Evolutionary conservation across 805 yeast species (phyloP).

Genomic region (Lachancea fermentati): DNA sequence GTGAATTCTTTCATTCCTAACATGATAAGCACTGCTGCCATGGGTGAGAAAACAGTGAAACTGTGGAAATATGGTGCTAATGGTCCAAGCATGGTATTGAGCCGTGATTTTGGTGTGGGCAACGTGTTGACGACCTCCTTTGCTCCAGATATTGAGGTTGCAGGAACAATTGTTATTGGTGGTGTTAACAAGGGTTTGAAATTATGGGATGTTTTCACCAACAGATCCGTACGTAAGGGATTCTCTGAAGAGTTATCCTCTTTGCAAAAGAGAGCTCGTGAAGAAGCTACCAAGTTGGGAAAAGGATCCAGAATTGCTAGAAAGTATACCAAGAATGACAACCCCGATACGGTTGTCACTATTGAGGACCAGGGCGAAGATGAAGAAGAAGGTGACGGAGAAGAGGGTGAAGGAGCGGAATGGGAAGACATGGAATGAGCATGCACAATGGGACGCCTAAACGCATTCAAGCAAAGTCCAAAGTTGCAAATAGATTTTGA

Average conservation of each 20-base stretch:
- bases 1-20: slow-evolving; percentile 64
- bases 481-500: slow-evolving; percentile 2
- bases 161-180: slow-evolving; percentile 80
- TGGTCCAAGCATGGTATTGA: slow-evolving; percentile 79
- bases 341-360: slow-evolving; percentile 51
- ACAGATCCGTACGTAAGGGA: slow-evolving; percentile 66
- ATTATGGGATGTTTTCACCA: slow-evolving; percentile 88
- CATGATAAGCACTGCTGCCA: slow-evolving; percentile 77
- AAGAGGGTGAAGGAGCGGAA: slow-evolving; percentile 35
- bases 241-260: slow-evolving; percentile 54
- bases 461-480: neutral
- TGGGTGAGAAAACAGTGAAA: slow-evolving; percentile 83
- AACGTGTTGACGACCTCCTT: slow-evolving; percentile 78
- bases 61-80: slow-evolving; percentile 65
- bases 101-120: slow-evolving; percentile 92
- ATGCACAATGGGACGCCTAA: neutral
- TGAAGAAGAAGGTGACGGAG: slow-evolving; percentile 53
- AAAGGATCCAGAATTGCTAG: slow-evolving; percentile 69
- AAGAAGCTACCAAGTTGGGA: slow-evolving; percentile 49
- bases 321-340: slow-evolving; percentile 50
- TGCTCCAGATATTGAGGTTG: slow-evolving; percentile 81
- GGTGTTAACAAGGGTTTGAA: slow-evolving; percentile 82
- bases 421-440: slow-evolving; percentile 16
- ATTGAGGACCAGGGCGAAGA: slow-evolving; percentile 63
- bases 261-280: slow-evolving; percentile 52